These are phyloP conservation scores for Penicillium thymicola DNA, from an alignment of 2,329 filamentous ascomycete species.

Conservation along the genomic window DNA sequence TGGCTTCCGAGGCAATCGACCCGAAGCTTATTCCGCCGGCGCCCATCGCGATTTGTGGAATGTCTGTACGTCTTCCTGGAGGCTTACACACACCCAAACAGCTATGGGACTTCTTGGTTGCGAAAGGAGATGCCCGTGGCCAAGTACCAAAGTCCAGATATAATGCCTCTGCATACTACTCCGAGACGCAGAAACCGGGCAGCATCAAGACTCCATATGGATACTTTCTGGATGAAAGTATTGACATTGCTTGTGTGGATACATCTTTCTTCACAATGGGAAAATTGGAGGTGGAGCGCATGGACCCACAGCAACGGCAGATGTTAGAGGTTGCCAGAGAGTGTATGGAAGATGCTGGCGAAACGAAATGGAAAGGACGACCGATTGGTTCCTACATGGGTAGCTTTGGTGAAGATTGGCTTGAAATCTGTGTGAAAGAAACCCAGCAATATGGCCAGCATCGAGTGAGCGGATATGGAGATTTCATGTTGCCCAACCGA, in stretches of 20 bases:
- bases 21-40: neutral
- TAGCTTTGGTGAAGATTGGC: constrained; percentile 15
- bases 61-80: constrained; percentile 16
- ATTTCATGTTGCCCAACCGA: constrained; percentile 26
- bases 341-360: constrained; percentile 26
- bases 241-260: constrained; percentile 22
- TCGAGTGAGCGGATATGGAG: constrained; percentile 16
- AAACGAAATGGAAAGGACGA: constrained; percentile 23
- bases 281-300: constrained; percentile 13
- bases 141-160: constrained; percentile 23
- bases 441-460: constrained; percentile 7
- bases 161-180: constrained; percentile 21
- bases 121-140: constrained; percentile 7
- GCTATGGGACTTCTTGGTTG: constrained; percentile 15
- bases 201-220: constrained; percentile 2
- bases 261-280: constrained; percentile 24
- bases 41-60: constrained; percentile 14
- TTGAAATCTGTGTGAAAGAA: constrained; percentile 9
- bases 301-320: constrained; percentile 30
- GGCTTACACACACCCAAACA: constrained; percentile 11
- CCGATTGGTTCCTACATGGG: constrained; percentile 21
- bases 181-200: constrained; percentile 10
- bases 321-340: constrained; percentile 29
- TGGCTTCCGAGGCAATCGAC: neutral
- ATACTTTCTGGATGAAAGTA: constrained; percentile 24